A percentile compares a stretch with the other conserved stretches of the same genome.
phyloP scores from a whole-genome alignment of 2,329 filamentous ascomycete genomes.

The Colletotrichum sidae region DNA sequence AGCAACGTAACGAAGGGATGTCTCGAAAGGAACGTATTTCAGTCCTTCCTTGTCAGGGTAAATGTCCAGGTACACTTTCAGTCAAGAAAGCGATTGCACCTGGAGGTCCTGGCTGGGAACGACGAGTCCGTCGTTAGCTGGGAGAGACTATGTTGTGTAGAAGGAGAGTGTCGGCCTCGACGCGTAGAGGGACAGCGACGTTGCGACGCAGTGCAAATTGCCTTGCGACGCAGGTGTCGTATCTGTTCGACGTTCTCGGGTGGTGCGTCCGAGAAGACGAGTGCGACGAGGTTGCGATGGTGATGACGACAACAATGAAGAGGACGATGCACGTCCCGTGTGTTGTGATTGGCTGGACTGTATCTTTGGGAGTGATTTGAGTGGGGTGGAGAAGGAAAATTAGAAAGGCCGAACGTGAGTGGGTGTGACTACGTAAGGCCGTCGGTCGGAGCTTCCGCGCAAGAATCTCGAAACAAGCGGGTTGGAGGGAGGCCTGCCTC shows the following conservation, averaged over 20 bases:
- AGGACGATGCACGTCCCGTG: constrained; percentile 35
- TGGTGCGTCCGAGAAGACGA: neutral
- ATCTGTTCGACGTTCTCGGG: constrained; percentile 3
- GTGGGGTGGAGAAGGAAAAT: constrained; percentile 48
- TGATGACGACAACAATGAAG: constrained; percentile 22
- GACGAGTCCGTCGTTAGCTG: constrained; percentile 31
- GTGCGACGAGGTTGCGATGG: constrained; percentile 16
- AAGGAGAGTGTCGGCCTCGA: constrained; percentile 21
- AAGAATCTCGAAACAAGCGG: constrained; percentile 60
- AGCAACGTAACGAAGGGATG: constrained; percentile 31
- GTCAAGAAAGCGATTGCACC: constrained; percentile 32
- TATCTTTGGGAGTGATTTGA: constrained; percentile 29
- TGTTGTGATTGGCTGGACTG: constrained; percentile 36
- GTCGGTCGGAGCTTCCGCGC: constrained; percentile 68
- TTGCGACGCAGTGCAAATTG: neutral
- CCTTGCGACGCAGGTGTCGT: neutral
- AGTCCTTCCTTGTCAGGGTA: constrained; percentile 49
- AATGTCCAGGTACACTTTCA: constrained; percentile 29
- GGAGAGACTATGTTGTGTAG: neutral
- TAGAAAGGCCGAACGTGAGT: constrained; percentile 59
- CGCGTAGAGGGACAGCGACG: neutral
- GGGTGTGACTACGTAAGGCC: constrained; percentile 60
- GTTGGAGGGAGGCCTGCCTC: constrained; percentile 65
- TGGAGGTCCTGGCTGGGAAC: constrained; percentile 15
- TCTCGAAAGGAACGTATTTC: constrained; percentile 54